Conservation (phyloP, 1,284 basidiomycete species). For the Irpex sp. region DNA sequence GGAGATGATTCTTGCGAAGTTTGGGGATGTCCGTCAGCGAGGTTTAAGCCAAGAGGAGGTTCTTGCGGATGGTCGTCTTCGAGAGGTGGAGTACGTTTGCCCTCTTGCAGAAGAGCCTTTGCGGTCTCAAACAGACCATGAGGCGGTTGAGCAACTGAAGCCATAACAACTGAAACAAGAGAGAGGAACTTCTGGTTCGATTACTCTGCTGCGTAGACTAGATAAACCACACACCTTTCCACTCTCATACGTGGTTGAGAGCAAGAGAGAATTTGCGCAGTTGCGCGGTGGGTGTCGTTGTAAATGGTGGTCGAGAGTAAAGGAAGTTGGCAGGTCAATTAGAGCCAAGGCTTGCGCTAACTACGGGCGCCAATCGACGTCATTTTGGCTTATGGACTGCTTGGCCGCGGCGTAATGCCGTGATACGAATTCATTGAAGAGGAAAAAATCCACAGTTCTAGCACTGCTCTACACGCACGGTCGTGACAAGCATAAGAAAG, state of each 20-base stretch:
- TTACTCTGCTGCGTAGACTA: not conserved
- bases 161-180: constrained; percentile 19
- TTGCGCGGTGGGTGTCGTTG: not conserved
- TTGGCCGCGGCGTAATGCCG: not conserved
- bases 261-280: not conserved
- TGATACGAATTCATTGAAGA: not conserved
- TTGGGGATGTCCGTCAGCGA: not conserved
- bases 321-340: not conserved
- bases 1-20: constrained; percentile 7
- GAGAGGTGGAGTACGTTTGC: not conserved
- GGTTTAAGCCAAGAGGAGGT: constrained; percentile 5
- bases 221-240: not conserved
- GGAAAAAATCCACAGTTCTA: no score
- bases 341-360: not conserved
- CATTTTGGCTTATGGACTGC: not conserved
- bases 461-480: no score
- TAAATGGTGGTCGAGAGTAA: not conserved
- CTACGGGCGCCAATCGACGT: not conserved
- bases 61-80: constrained; percentile 8
- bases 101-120: constrained; percentile 15
- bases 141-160: constrained; percentile 21
- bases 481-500: no score
- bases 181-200: not conserved
- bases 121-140: constrained; percentile 19
- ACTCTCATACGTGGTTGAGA: not conserved